These are phyloP conservation scores for Conticribra guillardii DNA, from an alignment of 108 stramenopile species.

Conservation along the genomic window DNA sequence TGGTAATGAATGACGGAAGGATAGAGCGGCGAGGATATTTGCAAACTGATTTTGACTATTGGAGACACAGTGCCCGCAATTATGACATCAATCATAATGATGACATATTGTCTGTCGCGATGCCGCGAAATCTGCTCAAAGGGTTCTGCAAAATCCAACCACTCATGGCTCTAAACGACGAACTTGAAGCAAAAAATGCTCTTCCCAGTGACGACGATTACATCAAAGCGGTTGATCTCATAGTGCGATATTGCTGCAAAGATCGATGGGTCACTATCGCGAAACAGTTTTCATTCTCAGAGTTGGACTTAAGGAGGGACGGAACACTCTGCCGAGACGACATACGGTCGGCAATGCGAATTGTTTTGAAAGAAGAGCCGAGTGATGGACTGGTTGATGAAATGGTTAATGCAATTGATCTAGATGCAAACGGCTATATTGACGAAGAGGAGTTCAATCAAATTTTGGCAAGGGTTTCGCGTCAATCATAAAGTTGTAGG, in stretches of 20 bases:
- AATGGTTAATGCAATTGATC: conserved; percentile 74
- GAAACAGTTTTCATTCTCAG: conserved; percentile 49
- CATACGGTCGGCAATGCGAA: conserved; percentile 52
- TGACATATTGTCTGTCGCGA: conserved; percentile 59
- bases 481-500: conserved; percentile 17
- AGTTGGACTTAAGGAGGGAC: conserved; percentile 73
- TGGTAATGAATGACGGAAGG: conserved; percentile 26
- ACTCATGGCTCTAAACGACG: conserved; percentile 65
- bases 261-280: conserved; percentile 60
- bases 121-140: conserved; percentile 79
- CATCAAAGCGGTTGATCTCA: conserved; percentile 68
- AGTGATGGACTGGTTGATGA: conserved; percentile 66
- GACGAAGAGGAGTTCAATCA: conserved; percentile 69
- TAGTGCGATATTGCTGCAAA: conserved; percentile 68
- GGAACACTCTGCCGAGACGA: conserved; percentile 67
- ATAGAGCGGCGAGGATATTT: conserved; percentile 65
- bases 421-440: conserved; percentile 72
- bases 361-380: conserved; percentile 58
- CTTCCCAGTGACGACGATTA: conserved; percentile 70
- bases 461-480: conserved; percentile 55
- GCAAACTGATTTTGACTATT: conserved; percentile 73
- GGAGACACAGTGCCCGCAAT: conserved; percentile 13
- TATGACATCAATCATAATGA: conserved; percentile 21
- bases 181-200: conserved; percentile 47
- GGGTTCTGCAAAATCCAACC: conserved; percentile 85